Conservation (phyloP, 2,329 filamentous ascomycete genomes). For the Colletotrichum navitas region DNA sequence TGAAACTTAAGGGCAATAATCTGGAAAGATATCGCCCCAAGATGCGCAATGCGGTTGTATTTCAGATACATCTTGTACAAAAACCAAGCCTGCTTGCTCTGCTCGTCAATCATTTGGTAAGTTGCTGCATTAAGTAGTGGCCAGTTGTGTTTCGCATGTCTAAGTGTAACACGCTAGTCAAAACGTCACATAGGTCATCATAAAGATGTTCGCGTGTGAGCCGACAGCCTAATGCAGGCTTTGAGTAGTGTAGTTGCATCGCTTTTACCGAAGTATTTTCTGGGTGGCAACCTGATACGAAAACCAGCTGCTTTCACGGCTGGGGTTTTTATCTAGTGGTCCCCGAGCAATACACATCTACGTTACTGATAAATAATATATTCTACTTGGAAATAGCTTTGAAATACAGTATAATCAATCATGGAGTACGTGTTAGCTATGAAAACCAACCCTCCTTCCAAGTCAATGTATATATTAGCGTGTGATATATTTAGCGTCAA, state of each 20-base stretch:
- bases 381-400: no score
- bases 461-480: no score
- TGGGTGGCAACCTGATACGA: background rate
- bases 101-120: background rate
- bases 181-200: no score
- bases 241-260: background rate
- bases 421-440: no score
- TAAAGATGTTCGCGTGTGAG: no score
- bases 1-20: background rate
- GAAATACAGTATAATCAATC: background rate
- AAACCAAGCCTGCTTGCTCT: no score
- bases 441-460: no score
- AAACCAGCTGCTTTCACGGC: background rate
- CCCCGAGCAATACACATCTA: no score
- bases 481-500: no score
- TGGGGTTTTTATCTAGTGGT: background rate
- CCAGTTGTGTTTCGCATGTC: no score
- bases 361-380: no score
- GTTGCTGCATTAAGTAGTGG: background rate
- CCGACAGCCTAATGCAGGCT: background rate
- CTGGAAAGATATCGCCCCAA: conserved; percentile 19
- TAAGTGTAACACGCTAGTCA: background rate
- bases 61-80: background rate
- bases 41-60: background rate
- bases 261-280: background rate